These are phyloP conservation scores for Alternaria brassicicola DNA, from an alignment of 2,329 filamentous ascomycete genomes.

Conservation along the genomic window DNA sequence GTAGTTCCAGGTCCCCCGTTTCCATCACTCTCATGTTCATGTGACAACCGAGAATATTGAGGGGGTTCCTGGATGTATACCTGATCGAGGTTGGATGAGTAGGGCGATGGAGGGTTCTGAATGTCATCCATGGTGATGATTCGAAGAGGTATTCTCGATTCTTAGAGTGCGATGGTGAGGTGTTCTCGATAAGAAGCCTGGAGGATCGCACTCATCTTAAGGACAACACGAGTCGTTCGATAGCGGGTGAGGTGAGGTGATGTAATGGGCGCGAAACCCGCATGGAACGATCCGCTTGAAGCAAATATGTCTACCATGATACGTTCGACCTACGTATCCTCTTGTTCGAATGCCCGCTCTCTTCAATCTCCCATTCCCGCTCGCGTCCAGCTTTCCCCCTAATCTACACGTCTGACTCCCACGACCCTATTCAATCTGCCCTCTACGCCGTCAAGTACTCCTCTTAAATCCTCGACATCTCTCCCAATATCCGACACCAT, in stretches of 20 bases:
- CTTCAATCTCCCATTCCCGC: not conserved
- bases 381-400: not conserved
- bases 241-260: not conserved
- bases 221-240: not conserved
- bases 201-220: not conserved
- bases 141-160: not conserved
- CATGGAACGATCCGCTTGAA: not conserved
- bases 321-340: not conserved
- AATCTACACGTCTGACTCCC: conserved; percentile 30
- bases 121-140: not conserved
- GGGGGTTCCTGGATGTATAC: not conserved
- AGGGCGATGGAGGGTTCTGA: not conserved
- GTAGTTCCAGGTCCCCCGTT: too few species aligned
- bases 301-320: not conserved
- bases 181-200: too few species aligned
- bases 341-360: not conserved
- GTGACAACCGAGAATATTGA: not conserved
- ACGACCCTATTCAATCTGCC: conserved; percentile 30
- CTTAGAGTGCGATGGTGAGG: not conserved
- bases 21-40: not conserved
- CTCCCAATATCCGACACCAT: conserved; percentile 27
- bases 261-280: not conserved
- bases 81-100: not conserved
- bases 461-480: conserved; percentile 26
- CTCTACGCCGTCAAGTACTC: conserved; percentile 17